A percentile compares a stretch with the other conserved stretches of the same genome.
Evolutionary conservation across 2,329 filamentous ascomycete genomes (phyloP).

Genomic region (Clathrospora elynae): DNA sequence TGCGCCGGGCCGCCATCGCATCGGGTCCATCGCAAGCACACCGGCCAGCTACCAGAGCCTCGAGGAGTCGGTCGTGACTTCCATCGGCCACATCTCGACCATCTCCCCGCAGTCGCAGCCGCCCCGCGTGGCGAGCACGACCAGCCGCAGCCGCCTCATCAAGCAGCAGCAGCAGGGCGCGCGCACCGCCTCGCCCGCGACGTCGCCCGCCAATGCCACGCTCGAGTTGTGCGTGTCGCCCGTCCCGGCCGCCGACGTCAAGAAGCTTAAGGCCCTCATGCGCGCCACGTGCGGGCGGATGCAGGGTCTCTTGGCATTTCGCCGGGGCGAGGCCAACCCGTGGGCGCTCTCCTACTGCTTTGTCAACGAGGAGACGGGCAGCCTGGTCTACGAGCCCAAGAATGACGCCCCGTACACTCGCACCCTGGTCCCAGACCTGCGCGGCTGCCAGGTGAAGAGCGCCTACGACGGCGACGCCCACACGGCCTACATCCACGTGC

Average conservation of each 20-base stretch:
- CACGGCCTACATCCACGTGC: constrained; percentile 57
- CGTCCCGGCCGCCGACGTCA: constrained; percentile 67
- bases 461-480: constrained; percentile 55
- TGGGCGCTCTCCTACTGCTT: constrained; percentile 77
- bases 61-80: constrained; percentile 49
- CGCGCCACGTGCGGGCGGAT: constrained; percentile 77
- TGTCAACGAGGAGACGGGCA: constrained; percentile 76
- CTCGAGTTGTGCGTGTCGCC: constrained; percentile 47
- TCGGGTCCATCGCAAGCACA: constrained; percentile 70
- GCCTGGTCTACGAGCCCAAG: constrained; percentile 74
- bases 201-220: constrained; percentile 31
- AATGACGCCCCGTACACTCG: constrained; percentile 66
- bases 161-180: constrained; percentile 36
- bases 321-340: constrained; percentile 62
- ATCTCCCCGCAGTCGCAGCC: constrained; percentile 41
- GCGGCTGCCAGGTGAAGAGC: constrained; percentile 71
- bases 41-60: constrained; percentile 58
- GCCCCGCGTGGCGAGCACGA: constrained; percentile 37
- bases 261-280: constrained; percentile 76
- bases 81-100: constrained; percentile 51
- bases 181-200: constrained; percentile 24
- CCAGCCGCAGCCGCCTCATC: constrained; percentile 36
- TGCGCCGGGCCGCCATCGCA: constrained; percentile 61
- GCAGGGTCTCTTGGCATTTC: constrained; percentile 77
- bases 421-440: constrained; percentile 72